Percentiles rank a stretch among this genome's conserved stretches.
Conservation (phyloP, 2,329 filamentous ascomycete genomes). For the Trichoderma oligosporum region DNA sequence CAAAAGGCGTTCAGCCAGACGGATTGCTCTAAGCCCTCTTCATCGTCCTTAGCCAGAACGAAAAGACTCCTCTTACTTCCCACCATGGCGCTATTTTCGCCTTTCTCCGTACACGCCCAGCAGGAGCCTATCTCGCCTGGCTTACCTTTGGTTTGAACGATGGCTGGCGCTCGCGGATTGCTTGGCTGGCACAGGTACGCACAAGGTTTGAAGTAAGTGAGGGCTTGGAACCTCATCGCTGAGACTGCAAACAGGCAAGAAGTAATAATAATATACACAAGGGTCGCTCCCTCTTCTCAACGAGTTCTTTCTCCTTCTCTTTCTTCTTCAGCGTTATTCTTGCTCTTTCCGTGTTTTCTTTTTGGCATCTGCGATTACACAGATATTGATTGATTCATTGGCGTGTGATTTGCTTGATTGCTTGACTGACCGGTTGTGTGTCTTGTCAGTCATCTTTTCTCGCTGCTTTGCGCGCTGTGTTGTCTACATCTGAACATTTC, state of each 20-base stretch:
- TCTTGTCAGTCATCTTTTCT: slow-evolving; percentile 3
- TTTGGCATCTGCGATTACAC: slow-evolving; percentile 16
- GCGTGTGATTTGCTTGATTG: slow-evolving; percentile 17
- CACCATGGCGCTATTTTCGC: not conserved
- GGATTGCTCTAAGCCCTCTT: not conserved
- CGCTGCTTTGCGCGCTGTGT: not conserved
- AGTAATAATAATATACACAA: not conserved
- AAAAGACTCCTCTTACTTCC: not conserved
- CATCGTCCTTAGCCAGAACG: not conserved
- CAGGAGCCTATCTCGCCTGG: not conserved
- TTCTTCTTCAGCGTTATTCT: slow-evolving; percentile 14
- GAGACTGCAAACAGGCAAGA: not conserved
- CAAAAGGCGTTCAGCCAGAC: not conserved
- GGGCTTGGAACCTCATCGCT: too few relatives aligned
- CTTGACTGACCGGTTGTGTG: slow-evolving; percentile 18
- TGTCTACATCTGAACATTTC: slow-evolving; percentile 11
- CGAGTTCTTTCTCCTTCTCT: not conserved
- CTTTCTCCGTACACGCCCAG: slow-evolving; percentile 8
- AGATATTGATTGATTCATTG: slow-evolving; percentile 11
- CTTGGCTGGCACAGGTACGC: not conserved
- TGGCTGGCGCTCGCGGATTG: not conserved
- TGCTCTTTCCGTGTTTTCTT: slow-evolving; percentile 5
- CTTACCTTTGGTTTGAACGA: not conserved
- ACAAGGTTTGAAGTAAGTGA: not conserved
- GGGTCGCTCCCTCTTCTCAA: not conserved